These are phyloP conservation scores for Ophiocordyceps polyrhachis-furcata DNA, from an alignment of 2,329 filamentous ascomycete species.

Conservation along the genomic window DNA sequence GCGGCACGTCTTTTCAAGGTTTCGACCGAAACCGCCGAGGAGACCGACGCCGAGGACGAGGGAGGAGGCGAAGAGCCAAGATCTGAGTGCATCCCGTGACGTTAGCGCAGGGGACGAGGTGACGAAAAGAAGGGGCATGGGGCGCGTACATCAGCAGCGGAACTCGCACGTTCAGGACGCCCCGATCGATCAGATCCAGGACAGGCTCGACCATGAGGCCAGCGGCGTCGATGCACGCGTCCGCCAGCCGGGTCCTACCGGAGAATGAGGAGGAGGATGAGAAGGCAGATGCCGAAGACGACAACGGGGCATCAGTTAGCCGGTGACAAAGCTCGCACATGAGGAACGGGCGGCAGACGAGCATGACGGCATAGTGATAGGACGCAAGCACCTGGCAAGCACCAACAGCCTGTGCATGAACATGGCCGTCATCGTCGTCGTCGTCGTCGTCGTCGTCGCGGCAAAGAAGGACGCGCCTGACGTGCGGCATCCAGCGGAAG, in stretches of 20 bases:
- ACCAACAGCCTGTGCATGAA: slow-evolving; percentile 17
- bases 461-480: slow-evolving; percentile 16
- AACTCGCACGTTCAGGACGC: slow-evolving; percentile 22
- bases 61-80: slow-evolving; percentile 34
- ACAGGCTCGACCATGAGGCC: slow-evolving; percentile 33
- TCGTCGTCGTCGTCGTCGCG: background rate
- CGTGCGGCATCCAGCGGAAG: slow-evolving; percentile 23
- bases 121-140: background rate
- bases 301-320: slow-evolving; percentile 14
- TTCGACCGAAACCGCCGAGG: slow-evolving; percentile 30
- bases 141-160: slow-evolving; percentile 31
- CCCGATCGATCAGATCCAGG: slow-evolving; percentile 22
- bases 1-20: slow-evolving; percentile 29
- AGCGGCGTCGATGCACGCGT: slow-evolving; percentile 36
- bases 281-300: slow-evolving; percentile 6
- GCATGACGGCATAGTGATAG: slow-evolving; percentile 39
- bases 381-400: slow-evolving; percentile 32
- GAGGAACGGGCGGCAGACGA: slow-evolving; percentile 34
- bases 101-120: too few relatives aligned
- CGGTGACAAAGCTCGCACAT: slow-evolving; percentile 34
- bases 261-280: slow-evolving; percentile 22
- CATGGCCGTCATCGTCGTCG: background rate
- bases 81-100: slow-evolving; percentile 14
- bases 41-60: slow-evolving; percentile 32
- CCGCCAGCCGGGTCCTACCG: slow-evolving; percentile 30